Evolutionary conservation across 176 grass and related monocot genomes (phyloP), one percentile per base, ranked within the genome.

Genomic region (Eragrostis curvula): DNA sequence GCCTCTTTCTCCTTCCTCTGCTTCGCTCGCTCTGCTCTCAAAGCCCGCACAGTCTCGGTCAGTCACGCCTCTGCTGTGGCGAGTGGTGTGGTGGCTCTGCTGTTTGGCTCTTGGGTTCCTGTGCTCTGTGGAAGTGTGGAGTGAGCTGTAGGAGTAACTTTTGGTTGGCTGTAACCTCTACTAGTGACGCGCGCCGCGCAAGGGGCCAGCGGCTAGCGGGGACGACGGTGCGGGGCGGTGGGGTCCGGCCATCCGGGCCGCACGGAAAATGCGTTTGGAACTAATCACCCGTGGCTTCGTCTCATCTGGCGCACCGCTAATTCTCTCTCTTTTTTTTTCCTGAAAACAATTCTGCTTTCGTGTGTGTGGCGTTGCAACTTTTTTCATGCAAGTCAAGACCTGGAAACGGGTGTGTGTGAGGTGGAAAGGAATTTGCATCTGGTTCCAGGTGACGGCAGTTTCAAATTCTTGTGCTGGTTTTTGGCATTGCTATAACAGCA

Each of bases 261-360:
- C 66, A 61, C 74, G 49, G 68, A 73, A 71, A 79, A 85, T 43
- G 83, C 66, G 52, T 75, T 70, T 65, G 57, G 45, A 73, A 72
- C 67, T 51, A 79, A 76, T 76, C 82, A 16, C 60, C 24, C 32
- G 12, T 66, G 48, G 45, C 48, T 57, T 56, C 36, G 9, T 61
- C 79, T 73, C 68, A 21, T 53, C 71, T 67, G 36, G 23, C 42
- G 0, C 48, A 9, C 21, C 13, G 24, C 14, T 63, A 14, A 5
- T 77, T 12, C 42, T 39, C 3, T 79, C 42, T 20, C 6, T 67
- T 68, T 51, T 17, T 7, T 24, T 50, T 41, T 18, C 6, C 7
- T 6, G 5, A 21, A 18, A 55, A 55, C 7, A 21, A 21, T 18
- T 55, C 52, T 23, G 0, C 55, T 57, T 57, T 57, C 18, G 52